Evolutionary conservation across 2,329 filamentous ascomycete genomes (phyloP).

Genomic region (Neopestalotiopsis sp.): DNA sequence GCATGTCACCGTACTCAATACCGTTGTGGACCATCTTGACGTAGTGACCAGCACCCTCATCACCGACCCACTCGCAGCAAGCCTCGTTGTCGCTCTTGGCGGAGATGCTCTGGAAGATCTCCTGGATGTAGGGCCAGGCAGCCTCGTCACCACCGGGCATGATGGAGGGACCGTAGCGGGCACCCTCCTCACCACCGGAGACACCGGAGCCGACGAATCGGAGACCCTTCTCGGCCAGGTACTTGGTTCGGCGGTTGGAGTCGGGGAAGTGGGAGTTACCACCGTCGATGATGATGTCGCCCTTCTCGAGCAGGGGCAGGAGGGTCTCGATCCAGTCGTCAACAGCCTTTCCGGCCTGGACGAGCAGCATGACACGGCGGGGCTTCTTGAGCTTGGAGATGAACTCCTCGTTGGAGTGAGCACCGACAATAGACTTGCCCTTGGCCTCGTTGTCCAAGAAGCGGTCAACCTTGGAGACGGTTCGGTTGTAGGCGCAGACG

Average conservation of each 20-base stretch:
- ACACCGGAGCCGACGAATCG: conserved; percentile 97
- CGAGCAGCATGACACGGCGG: conserved; percentile 96
- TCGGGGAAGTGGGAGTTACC: conserved; percentile 99
- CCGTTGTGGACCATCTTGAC: conserved; percentile 99
- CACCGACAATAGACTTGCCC: conserved; percentile 94
- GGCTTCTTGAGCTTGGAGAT: conserved; percentile 96
- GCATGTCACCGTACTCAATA: conserved; percentile 99
- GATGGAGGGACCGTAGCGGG: conserved; percentile 93
- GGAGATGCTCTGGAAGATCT: conserved; percentile 96
- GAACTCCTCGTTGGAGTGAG: conserved; percentile 93
- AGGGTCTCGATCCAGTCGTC: conserved; percentile 99
- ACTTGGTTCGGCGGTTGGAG: conserved; percentile 94
- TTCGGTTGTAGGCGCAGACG: conserved; percentile 98
- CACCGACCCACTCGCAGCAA: conserved; percentile 99
- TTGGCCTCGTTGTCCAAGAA: conserved; percentile 92
- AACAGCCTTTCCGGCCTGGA: conserved; percentile 97
- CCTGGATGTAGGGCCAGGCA: conserved; percentile 98
- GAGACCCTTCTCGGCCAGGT: conserved; percentile 86
- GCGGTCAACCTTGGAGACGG: conserved; percentile 94
- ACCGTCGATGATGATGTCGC: conserved; percentile 99
- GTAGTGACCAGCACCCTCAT: conserved; percentile 99
- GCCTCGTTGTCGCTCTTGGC: conserved; percentile 97
- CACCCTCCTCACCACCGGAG: conserved; percentile 99
- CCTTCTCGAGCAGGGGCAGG: conserved; percentile 79
- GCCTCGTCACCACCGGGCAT: conserved; percentile 99